phyloP scores from a whole-genome alignment of 345 rosid genomes.

The Pistacia integerrima region DNA sequence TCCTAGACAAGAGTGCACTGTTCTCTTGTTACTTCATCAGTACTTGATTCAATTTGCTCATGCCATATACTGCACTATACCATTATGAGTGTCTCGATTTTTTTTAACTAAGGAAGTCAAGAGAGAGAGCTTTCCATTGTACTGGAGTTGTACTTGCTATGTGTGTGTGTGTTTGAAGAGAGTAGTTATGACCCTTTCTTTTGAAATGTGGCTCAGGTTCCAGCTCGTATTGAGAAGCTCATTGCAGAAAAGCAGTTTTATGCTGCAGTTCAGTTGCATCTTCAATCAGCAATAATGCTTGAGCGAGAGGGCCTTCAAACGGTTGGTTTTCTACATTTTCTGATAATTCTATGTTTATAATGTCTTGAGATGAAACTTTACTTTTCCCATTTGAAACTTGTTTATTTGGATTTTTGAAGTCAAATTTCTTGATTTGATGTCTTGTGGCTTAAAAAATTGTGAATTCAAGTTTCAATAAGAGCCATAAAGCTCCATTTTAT shows the following conservation, averaged over 20 bases:
- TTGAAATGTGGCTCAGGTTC: slow-evolving; percentile 61
- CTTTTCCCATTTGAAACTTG: not conserved
- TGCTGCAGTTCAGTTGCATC: slow-evolving; percentile 87
- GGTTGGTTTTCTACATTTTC: slow-evolving; percentile 43
- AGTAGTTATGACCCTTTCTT: not conserved
- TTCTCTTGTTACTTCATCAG: not conserved
- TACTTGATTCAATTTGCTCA: not conserved
- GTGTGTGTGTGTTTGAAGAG: not conserved
- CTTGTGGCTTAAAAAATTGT: not conserved
- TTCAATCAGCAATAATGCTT: slow-evolving; percentile 86
- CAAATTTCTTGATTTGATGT: slow-evolving; percentile 3
- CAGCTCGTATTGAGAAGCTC: slow-evolving; percentile 87
- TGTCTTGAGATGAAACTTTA: not conserved
- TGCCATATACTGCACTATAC: not conserved
- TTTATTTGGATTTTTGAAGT: slow-evolving; percentile 1
- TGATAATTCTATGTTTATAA: not conserved
- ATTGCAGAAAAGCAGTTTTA: slow-evolving; percentile 85
- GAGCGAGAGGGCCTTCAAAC: slow-evolving; percentile 98
- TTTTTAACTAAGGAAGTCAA: too few relatives aligned
- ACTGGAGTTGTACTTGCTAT: not conserved
- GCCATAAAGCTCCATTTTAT: not conserved
- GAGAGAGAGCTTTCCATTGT: not conserved
- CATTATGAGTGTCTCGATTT: not conserved
- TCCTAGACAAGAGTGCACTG: not conserved
- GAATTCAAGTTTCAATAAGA: not conserved